Evolutionary conservation across 345 rosid species (phyloP).

Genomic region (Erucastrum elatum): DNA sequence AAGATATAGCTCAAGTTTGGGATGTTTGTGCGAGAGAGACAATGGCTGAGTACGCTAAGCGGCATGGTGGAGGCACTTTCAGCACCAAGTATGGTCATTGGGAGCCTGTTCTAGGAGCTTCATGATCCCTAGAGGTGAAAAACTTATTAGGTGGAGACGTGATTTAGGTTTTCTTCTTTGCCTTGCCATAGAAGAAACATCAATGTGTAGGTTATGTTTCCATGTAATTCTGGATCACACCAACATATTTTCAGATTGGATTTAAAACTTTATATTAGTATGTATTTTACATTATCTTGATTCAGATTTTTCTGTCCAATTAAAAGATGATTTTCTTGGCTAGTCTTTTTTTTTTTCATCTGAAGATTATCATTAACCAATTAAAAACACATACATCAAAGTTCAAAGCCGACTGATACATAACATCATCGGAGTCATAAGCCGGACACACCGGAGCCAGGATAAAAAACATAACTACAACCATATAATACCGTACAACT

Average conservation of each 20-base stretch:
- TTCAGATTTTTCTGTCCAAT: not conserved
- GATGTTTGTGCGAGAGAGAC: slow-evolving; percentile 57
- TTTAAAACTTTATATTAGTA: not conserved
- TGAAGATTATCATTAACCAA: too few species aligned
- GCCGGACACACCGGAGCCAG: too few species aligned
- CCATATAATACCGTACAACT: too few species aligned
- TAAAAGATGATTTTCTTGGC: not conserved
- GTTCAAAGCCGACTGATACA: too few species aligned
- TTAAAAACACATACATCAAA: too few species aligned
- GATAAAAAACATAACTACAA: too few species aligned
- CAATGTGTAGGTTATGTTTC: not conserved
- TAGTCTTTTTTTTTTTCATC: too few species aligned
- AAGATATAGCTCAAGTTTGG: slow-evolving; percentile 68
- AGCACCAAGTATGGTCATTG: slow-evolving; percentile 71
- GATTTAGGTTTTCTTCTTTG: not conserved
- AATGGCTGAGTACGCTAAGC: slow-evolving; percentile 52
- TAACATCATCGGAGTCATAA: too few species aligned
- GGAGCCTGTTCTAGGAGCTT: slow-evolving; percentile 47
- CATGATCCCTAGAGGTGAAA: slow-evolving; percentile 5
- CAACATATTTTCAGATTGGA: not conserved
- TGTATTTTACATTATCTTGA: not conserved
- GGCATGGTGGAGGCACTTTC: slow-evolving; percentile 67
- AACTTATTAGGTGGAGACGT: not conserved
- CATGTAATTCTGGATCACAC: not conserved
- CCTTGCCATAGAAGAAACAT: not conserved